Evolutionary conservation across 495 filamentous ascomycete species (phyloP).

Genomic region (Aspergillus incahuasiensis): DNA sequence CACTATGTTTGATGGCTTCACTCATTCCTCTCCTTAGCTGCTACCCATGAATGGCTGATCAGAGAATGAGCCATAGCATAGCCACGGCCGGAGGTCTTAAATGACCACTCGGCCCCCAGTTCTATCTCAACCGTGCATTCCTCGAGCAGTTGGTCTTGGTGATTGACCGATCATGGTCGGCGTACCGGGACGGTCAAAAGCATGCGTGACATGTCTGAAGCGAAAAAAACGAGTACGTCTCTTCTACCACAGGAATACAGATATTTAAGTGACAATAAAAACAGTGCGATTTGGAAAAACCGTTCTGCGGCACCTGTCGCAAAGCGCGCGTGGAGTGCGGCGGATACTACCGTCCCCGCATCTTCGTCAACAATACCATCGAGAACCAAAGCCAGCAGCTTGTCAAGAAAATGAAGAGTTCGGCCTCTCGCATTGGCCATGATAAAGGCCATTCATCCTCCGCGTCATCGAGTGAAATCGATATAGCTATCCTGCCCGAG

Average conservation of each 20-base stretch:
- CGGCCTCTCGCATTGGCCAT: neutral
- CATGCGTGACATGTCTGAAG: constrained; percentile 9
- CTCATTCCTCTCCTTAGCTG: too few relatives aligned
- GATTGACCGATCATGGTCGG: constrained; percentile 2
- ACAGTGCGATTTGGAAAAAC: constrained; percentile 9
- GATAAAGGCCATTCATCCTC: neutral
- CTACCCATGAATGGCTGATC: neutral
- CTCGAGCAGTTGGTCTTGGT: too few relatives aligned
- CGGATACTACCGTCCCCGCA: constrained; percentile 7
- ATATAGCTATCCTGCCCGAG: neutral
- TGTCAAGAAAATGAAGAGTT: neutral
- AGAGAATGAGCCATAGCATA: neutral
- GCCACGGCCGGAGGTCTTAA: neutral
- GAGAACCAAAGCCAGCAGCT: neutral
- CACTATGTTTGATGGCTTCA: too few relatives aligned
- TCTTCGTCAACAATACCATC: constrained; percentile 10
- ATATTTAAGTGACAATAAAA: neutral
- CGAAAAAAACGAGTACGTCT: constrained; percentile 6
- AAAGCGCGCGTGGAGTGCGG: constrained; percentile 10
- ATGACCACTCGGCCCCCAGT: neutral
- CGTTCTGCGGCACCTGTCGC: constrained; percentile 10
- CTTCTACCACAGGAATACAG: neutral
- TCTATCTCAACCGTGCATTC: neutral
- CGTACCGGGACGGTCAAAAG: constrained; percentile 11
- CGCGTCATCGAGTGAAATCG: neutral